Evolutionary conservation across 257 asterid species (phyloP).

Genomic region (Ligustrum vulgare): DNA sequence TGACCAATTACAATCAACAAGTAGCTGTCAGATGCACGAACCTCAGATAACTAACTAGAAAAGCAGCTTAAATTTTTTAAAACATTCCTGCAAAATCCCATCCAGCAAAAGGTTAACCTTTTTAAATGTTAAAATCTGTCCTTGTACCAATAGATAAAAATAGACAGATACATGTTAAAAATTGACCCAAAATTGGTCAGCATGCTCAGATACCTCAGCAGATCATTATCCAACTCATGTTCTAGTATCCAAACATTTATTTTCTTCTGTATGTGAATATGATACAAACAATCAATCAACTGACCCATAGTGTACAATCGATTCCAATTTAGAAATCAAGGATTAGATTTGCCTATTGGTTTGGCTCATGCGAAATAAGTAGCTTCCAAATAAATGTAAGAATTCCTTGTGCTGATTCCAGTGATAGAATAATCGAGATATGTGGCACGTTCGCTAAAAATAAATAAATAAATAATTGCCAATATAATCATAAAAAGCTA

Average conservation of each 20-base stretch:
- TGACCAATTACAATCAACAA: slow-evolving; percentile 6
- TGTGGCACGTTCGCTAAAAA: too few relatives aligned
- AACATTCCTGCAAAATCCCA: neutral
- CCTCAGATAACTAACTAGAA: neutral
- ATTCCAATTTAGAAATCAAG: neutral
- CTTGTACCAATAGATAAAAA: neutral
- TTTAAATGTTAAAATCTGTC: neutral
- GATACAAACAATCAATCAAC: slow-evolving; percentile 7
- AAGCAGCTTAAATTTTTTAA: neutral
- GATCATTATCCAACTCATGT: neutral
- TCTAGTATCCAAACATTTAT: neutral
- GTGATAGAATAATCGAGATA: too few relatives aligned
- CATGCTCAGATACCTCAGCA: neutral
- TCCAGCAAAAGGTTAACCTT: neutral
- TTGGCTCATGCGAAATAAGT: too few relatives aligned
- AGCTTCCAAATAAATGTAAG: too few relatives aligned
- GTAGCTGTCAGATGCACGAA: slow-evolving; percentile 9
- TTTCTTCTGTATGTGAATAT: neutral
- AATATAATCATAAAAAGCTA: too few relatives aligned
- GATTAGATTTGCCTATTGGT: too few relatives aligned
- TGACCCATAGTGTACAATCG: neutral
- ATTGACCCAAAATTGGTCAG: neutral
- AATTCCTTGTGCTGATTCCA: too few relatives aligned
- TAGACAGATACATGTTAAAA: neutral
- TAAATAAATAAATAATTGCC: too few relatives aligned